These are phyloP conservation scores for Dendrobium catenatum DNA, from an alignment of 106 monocot species.

Conservation along the genomic window DNA sequence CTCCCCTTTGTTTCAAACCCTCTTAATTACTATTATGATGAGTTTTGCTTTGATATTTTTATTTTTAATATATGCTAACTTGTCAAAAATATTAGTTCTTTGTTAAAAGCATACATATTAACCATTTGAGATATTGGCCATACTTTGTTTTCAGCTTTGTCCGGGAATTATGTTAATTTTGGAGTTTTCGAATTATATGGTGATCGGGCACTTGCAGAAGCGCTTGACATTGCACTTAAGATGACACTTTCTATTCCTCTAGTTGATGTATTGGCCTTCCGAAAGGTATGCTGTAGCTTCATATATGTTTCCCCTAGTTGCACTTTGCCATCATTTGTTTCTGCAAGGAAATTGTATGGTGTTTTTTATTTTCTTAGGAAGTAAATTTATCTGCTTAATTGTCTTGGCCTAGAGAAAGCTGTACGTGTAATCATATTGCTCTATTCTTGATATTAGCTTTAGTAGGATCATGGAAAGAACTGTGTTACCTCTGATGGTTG, in stretches of 20 bases:
- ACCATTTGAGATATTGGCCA: neutral
- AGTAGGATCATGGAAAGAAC: neutral
- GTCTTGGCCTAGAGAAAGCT: neutral
- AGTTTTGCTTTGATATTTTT: neutral
- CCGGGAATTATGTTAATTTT: slow-evolving; percentile 97
- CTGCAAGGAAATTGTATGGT: neutral
- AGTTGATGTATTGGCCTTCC: slow-evolving; percentile 74
- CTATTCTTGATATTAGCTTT: neutral
- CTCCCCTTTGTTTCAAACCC: neutral
- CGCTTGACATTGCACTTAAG: slow-evolving; percentile 91
- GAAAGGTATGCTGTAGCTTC: slow-evolving; percentile 47
- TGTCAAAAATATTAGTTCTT: neutral
- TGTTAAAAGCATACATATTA: neutral
- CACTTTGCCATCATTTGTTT: neutral
- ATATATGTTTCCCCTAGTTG: neutral
- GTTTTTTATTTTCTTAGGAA: too few relatives aligned
- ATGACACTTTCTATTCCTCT: slow-evolving; percentile 88
- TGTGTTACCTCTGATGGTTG: neutral
- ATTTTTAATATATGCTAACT: neutral
- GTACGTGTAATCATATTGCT: neutral
- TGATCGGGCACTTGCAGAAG: slow-evolving; percentile 96
- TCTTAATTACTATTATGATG: neutral
- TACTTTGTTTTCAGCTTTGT: slow-evolving; percentile 36
- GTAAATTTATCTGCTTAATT: neutral
- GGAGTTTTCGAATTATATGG: slow-evolving; percentile 98